Base-by-base conservation (phyloP, 2,329 filamentous ascomycete genomes). In the Parastagonospora nodorum region DNA sequence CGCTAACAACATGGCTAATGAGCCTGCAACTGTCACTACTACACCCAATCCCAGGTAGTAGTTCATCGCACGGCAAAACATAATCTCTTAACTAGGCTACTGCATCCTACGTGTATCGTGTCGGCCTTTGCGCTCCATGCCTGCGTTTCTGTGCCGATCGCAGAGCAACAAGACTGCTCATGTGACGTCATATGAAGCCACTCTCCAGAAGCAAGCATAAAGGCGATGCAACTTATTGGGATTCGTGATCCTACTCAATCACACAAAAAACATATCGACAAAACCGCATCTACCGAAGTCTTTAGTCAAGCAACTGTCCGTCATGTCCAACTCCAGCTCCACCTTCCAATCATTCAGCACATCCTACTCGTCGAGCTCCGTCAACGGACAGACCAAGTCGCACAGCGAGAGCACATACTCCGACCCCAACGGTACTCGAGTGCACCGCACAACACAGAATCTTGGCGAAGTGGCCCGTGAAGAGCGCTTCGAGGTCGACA, bases 311-410 rank as follows among this genome's bases (percentile, higher is more conserved):
- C 33, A 15, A 8, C n/a, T 15, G 16, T 11, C n/a, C 24, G 19
- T 24, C 31, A 35, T 11, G 9, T 48, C 51, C 42, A 50, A 57
- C 37, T 45, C 45, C 27, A 51, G 42, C 11, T 68, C 64, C 5
- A 61, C 64, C 14, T 69, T 63, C 57, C 51, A 63, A 36, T 69
- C 65, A 36, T 58, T 60, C 45, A 61, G 61, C 40, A 63, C 56
- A 44, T 65, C 64, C 45, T 68, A 50, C 39, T 59, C 52, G 33
- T 59, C 55, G 24, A 58, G 45, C 16, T 63, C 63, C 19, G 50
- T 64, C 49, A 71, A 72, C 54, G 68, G 68, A 4, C 52, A 61
- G 33, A 69, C 64, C 5, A 59, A 53, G 29, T 69, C 66, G 8
- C 56, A 60, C 31, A 60, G 54, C 15, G 59, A 71, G 40, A 47